phyloP scores from a whole-genome alignment of 345 rosid species.

The Dovyalis caffra region DNA sequence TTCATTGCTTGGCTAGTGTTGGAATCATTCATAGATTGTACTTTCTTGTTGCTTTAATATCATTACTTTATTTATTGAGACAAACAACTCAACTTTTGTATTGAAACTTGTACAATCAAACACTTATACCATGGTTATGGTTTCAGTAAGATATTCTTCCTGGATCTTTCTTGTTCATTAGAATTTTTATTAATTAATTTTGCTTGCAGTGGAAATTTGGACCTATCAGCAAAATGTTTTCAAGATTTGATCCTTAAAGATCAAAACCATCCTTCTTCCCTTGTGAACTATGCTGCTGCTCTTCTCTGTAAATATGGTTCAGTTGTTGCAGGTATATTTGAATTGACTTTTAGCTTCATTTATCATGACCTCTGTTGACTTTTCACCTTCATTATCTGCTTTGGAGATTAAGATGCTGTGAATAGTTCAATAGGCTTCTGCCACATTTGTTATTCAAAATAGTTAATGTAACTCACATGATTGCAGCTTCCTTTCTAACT shows the following conservation, averaged over 20 bases:
- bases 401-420: neutral
- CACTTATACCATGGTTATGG: neutral
- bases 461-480: conserved; percentile 3
- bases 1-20: no score
- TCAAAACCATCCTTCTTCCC: conserved; percentile 91
- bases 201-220: conserved; percentile 71
- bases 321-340: conserved; percentile 67
- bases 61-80: neutral
- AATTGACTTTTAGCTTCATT: conserved; percentile 5
- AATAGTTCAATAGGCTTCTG: neutral
- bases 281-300: conserved; percentile 76
- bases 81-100: no score
- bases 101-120: neutral
- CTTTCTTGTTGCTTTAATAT: neutral
- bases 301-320: conserved; percentile 83
- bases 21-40: neutral
- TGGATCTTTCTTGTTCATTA: neutral
- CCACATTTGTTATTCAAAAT: conserved; percentile 6
- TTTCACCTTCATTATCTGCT: no score
- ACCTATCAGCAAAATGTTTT: conserved; percentile 78
- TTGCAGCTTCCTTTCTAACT: conserved; percentile 4
- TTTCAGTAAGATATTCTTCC: neutral
- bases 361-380: conserved; percentile 12
- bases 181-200: no score
- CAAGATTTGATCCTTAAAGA: conserved; percentile 84